Conservation (phyloP, 164 flowering plant genomes). For the grape (Vitis vinifera) region DNA sequence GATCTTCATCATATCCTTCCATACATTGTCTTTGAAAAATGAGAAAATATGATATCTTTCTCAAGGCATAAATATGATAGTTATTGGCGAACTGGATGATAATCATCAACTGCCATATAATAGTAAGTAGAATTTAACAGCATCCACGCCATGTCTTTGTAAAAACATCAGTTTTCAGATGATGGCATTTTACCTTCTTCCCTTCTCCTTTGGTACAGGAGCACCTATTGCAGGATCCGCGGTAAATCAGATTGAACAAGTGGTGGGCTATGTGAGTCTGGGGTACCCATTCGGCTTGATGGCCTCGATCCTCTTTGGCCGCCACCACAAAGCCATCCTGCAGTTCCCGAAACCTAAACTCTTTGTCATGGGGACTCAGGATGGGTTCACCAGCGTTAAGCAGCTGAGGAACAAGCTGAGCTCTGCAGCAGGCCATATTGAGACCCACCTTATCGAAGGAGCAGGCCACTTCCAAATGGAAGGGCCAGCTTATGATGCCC, state of each 20-base stretch:
- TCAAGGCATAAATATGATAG: no score
- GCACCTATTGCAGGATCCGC: slow-evolving; percentile 97
- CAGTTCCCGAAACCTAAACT: slow-evolving; percentile 81
- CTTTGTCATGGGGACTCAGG: slow-evolving; percentile 89
- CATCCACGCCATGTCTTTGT: no score
- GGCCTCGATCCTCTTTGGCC: slow-evolving; percentile 89
- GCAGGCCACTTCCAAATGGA: slow-evolving; percentile 93
- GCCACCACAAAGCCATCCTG: slow-evolving; percentile 81
- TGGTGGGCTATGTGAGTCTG: slow-evolving; percentile 82
- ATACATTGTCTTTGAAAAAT: no score
- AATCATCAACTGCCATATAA: no score
- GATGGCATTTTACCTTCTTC: not conserved
- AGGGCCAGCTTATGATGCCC: slow-evolving; percentile 77
- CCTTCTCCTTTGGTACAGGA: slow-evolving; percentile 42
- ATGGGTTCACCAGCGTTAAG: slow-evolving; percentile 89
- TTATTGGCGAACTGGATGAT: no score
- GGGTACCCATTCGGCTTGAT: slow-evolving; percentile 87
- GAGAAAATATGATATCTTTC: no score
- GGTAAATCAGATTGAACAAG: slow-evolving; percentile 70
- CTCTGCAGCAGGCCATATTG: slow-evolving; percentile 69
- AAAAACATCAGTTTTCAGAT: not conserved
- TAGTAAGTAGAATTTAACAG: no score
- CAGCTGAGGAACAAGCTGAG: slow-evolving; percentile 79
- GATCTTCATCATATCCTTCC: no score
- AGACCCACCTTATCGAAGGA: slow-evolving; percentile 81